These are phyloP conservation scores for Plectosphaerella plurivora DNA, from an alignment of 2,329 filamentous ascomycete genomes.

Conservation along the genomic window DNA sequence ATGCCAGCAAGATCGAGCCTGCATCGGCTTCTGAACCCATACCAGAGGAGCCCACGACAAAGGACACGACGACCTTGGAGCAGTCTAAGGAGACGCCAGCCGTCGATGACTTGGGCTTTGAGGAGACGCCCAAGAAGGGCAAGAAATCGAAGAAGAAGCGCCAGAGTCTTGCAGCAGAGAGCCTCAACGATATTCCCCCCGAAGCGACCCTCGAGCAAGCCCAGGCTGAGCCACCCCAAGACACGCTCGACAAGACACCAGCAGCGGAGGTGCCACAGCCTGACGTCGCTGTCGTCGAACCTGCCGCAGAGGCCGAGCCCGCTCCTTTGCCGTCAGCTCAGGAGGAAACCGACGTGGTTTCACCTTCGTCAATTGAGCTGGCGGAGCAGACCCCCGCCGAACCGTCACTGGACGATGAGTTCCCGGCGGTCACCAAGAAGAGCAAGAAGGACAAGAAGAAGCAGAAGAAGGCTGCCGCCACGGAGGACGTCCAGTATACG, in stretches of 20 bases:
- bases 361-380: constrained; percentile 1
- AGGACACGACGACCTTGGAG: not conserved
- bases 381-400: constrained; percentile 10
- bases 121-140: constrained; percentile 18
- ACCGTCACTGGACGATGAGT: constrained; percentile 13
- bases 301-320: not conserved
- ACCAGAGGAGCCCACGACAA: not conserved
- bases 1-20: constrained; percentile 1
- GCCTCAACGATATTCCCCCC: not conserved
- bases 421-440: constrained; percentile 17
- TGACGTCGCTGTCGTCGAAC: too few relatives aligned
- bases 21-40: not conserved
- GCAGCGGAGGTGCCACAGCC: too few relatives aligned
- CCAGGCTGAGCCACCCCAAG: not conserved
- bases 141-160: constrained; percentile 27
- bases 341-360: not conserved
- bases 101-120: constrained; percentile 2
- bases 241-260: not conserved
- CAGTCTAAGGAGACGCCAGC: not conserved
- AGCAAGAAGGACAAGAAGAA: constrained; percentile 27
- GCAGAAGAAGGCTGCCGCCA: constrained; percentile 10
- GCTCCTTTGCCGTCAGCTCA: not conserved
- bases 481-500: not conserved
- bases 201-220: not conserved
- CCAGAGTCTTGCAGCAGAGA: constrained; percentile 7